Evolutionary conservation across 169 alveolate species (phyloP).

Genomic region (Theileria parva): DNA sequence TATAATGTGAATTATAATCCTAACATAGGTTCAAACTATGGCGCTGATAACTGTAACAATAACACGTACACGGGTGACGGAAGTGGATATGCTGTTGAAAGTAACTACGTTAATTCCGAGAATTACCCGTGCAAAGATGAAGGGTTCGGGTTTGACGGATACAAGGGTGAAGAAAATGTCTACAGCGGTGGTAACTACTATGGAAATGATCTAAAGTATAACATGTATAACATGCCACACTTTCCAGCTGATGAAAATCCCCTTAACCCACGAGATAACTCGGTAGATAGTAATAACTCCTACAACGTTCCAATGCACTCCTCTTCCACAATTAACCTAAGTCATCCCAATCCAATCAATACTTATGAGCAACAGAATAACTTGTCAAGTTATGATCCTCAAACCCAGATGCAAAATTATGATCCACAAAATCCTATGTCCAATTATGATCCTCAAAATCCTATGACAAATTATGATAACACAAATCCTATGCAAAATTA

Average conservation of each 20-base stretch:
- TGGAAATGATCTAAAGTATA: not conserved
- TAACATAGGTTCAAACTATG: not conserved
- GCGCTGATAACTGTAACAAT: not conserved
- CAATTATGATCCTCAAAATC: not conserved
- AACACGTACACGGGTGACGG: not conserved
- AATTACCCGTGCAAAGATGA: not conserved
- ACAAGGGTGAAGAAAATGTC: not conserved
- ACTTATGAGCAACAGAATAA: not conserved
- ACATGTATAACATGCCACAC: slow-evolving; percentile 6
- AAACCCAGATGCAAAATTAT: too few species aligned
- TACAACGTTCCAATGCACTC: not conserved
- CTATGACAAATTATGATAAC: too few species aligned
- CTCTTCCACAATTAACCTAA: not conserved
- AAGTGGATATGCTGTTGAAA: not conserved
- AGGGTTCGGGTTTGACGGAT: not conserved
- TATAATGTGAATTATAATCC: not conserved
- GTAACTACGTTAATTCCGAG: not conserved
- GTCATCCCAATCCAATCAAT: not conserved
- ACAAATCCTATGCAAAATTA: not conserved
- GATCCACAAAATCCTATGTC: not conserved
- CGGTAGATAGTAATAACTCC: not conserved
- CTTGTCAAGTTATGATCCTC: too few species aligned
- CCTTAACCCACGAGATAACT: not conserved
- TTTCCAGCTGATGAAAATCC: not conserved
- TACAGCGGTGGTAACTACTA: not conserved